phyloP scores from a whole-genome alignment of 345 rosid species.

The Acer negundo region DNA sequence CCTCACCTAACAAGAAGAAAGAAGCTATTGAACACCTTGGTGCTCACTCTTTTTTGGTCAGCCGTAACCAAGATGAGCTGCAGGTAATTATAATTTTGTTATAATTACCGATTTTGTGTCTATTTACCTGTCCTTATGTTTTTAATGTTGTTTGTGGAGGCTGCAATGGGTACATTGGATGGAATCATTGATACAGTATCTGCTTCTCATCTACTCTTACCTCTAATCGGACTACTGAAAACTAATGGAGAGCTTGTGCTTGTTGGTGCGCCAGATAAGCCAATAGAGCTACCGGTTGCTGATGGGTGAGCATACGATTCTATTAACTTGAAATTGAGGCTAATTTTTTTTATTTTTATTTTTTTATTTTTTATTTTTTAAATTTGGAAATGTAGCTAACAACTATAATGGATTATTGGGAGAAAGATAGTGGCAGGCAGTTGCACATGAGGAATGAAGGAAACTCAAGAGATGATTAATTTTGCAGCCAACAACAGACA shows the following conservation, averaged over 20 bases:
- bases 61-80: slow-evolving; percentile 49
- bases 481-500: slow-evolving; percentile 39
- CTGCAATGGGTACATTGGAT: slow-evolving; percentile 63
- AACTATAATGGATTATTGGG: neutral
- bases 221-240: slow-evolving; percentile 51
- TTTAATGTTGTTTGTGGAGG: slow-evolving; percentile 27
- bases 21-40: slow-evolving; percentile 57
- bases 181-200: slow-evolving; percentile 65
- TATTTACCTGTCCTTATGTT: too few species aligned
- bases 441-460: slow-evolving; percentile 40
- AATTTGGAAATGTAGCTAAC: neutral
- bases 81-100: slow-evolving; percentile 25
- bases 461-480: slow-evolving; percentile 49
- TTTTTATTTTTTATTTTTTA: too few species aligned
- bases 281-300: slow-evolving; percentile 47
- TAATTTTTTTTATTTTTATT: neutral
- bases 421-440: slow-evolving; percentile 38
- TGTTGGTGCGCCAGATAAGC: slow-evolving; percentile 52
- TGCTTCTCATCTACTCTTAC: slow-evolving; percentile 46
- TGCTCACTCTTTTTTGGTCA: slow-evolving; percentile 47
- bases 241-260: slow-evolving; percentile 53
- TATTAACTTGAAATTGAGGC: neutral
- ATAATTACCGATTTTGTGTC: neutral
- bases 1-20: slow-evolving; percentile 48
- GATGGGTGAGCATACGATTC: slow-evolving; percentile 23